Evolutionary conservation across 2,329 filamentous ascomycete species (phyloP).

Genomic region (Colletotrichum spaethianum): DNA sequence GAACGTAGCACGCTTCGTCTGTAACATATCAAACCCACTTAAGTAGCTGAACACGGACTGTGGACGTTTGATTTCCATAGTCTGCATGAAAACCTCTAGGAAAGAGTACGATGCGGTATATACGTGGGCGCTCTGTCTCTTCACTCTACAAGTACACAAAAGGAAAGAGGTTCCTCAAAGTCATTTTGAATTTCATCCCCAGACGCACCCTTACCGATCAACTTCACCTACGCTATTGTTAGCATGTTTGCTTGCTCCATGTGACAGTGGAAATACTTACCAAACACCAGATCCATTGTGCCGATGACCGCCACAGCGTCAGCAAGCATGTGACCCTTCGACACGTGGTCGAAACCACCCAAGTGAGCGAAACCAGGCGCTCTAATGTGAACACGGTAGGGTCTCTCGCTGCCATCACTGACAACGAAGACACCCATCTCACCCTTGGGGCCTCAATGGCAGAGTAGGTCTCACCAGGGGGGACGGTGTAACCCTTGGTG

Average conservation of each 20-base stretch:
- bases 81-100: constrained; percentile 26
- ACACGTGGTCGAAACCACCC: constrained; percentile 93
- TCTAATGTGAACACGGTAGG: constrained; percentile 97
- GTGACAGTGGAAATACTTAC: constrained; percentile 62
- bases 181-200: constrained; percentile 34
- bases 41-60: neutral
- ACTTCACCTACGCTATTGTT: constrained; percentile 68
- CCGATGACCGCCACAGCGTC: constrained; percentile 97
- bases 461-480: constrained; percentile 97
- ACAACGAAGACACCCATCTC: constrained; percentile 99
- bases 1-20: neutral
- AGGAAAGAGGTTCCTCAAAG: constrained; percentile 39
- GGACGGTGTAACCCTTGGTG: constrained; percentile 98
- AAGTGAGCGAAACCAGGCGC: constrained; percentile 97
- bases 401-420: constrained; percentile 94
- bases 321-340: constrained; percentile 91
- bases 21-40: neutral
- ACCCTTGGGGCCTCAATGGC: constrained; percentile 99
- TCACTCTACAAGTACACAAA: constrained; percentile 47
- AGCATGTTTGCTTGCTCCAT: constrained; percentile 45
- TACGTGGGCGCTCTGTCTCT: constrained; percentile 45
- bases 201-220: constrained; percentile 63
- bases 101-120: constrained; percentile 44
- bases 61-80: neutral
- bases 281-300: constrained; percentile 91